Evolutionary conservation across 2,329 filamentous ascomycete genomes (phyloP), one percentile per base, ranked within the genome.

Genomic region (Pestalotiopsis sp.): DNA sequence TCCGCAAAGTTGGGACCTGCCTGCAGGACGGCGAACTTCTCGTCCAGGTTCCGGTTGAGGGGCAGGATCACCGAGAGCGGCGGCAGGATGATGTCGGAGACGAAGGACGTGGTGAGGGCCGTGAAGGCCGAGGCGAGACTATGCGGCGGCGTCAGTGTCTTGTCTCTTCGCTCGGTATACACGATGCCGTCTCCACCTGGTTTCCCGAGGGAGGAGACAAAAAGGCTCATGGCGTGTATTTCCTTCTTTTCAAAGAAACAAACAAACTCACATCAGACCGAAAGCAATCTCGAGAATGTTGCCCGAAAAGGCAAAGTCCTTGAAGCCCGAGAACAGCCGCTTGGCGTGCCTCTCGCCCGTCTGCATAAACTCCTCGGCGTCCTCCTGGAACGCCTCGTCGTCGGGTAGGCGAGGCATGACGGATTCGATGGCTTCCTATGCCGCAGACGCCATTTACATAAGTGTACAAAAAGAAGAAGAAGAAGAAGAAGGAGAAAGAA

Each of bases 241-340:
- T 30, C 26, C 26, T 30, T 30, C 5, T 30, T n/a, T n/a, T n/a
- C n/a, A n/a, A n/a, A n/a, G n/a, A n/a, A n/a, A n/a, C n/a, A n/a
- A n/a, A n/a, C n/a, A n/a, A n/a, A 78, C 83, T 77, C 75, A 92
- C 90, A 94, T 93, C 71, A 93, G 81, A 71, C 91, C 91, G 72
- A 93, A 89, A 17, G 91, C 91, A 68, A 94, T 91, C 77, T 93
- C 89, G 30, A 94, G 84, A 61, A 93, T 91, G 72, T 93, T 93
- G 68, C 92, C 91, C 70, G 91, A 88, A 66, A 92, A 86, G 0
- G 90, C 91, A 78, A 93, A 94, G 76, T 92, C 90, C 71, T 89
- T 77, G 76, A 93, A 93, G 52, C 89, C 89, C 40, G 86, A 81
- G 82, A 87, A 89, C 67, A 87, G 79, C 68, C 82, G 82, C 70